Base-by-base conservation (phyloP, 2,329 filamentous ascomycete genomes). In the Neurospora crassa region DNA sequence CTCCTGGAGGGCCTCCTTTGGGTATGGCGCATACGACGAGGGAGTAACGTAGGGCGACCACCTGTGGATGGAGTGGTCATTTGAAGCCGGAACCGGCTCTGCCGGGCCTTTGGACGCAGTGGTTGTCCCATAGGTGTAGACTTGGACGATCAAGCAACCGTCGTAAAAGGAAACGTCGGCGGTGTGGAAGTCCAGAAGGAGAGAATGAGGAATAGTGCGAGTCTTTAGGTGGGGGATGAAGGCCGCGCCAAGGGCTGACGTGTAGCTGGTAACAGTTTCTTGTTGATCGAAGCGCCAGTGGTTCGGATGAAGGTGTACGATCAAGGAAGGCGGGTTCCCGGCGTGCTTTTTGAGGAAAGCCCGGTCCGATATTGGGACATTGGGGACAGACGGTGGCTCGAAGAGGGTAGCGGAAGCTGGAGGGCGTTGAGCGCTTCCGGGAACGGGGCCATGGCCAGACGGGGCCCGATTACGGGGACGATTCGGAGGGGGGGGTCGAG, bases 241-340 rank as follows among this genome's bases (percentile, higher is more conserved):
- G 6, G 53, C 53, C 20, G 92, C 82, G 76, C 87, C 89, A 94
- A 98, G 97, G 34, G 96, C 94, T 24, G 94, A 97, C 77, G 93
- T 92, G 81, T 98, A 98, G 5, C 89, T 87, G 77, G 97, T 97
- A 78, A 92, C 95, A 78, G 94, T 92, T 80, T 97, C 94, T 81
- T 97, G 95, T 77, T 94, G 90, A 76, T 98, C 95, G 82, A 99
- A 97, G 71, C 92, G 89, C 79, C 97, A 98, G 81, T 97, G 91
- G 5, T 88, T 93, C 11, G 90, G 86, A 78, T 97, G 90, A 41
- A 99, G 84, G 79, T 97, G 94, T 34, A 99, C 84, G 69, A 95
- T 89, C 34, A 99, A 84, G 4, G 95, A 98, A 0, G 96, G 94
- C 10, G 90, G 88, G 69, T 86, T 74, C 8, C 78, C 78, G 67